Evolutionary conservation across 345 rosid species (phyloP).

Genomic region (Populus alba): DNA sequence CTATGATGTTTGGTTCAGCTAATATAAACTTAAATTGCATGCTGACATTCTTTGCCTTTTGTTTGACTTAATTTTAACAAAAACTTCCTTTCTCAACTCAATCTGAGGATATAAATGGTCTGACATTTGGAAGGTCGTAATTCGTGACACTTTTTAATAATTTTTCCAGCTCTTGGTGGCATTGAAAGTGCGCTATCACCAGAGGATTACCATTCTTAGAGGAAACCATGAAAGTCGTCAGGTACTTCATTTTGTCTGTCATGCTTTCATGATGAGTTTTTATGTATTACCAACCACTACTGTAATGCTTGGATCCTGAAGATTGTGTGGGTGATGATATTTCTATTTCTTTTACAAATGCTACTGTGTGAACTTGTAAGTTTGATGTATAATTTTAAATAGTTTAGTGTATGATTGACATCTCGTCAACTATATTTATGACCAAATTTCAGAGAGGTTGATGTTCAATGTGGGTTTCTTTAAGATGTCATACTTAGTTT

Average conservation of each 20-base stretch:
- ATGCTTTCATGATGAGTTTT: neutral
- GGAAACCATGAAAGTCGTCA: slow-evolving; percentile 99
- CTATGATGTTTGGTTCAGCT: neutral
- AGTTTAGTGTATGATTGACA: neutral
- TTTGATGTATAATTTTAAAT: neutral
- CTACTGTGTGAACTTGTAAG: neutral
- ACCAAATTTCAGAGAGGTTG: neutral
- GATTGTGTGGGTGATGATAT: neutral
- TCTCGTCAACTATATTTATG: neutral
- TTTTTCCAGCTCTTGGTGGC: slow-evolving; percentile 70
- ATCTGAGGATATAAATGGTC: neutral
- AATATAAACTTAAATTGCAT: neutral
- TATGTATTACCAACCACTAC: neutral
- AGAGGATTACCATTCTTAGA: slow-evolving; percentile 88
- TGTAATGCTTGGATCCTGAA: neutral
- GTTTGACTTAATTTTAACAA: too few relatives aligned
- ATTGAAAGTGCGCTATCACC: slow-evolving; percentile 79
- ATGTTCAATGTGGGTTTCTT: neutral
- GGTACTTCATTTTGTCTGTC: slow-evolving; percentile 34
- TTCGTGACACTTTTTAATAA: neutral
- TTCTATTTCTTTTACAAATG: neutral
- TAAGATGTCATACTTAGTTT: neutral
- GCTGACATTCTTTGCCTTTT: neutral
- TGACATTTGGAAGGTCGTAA: neutral
- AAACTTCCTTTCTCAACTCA: neutral